Base-by-base conservation (phyloP, 129 eudicot species). In the Logfia minima region DNA sequence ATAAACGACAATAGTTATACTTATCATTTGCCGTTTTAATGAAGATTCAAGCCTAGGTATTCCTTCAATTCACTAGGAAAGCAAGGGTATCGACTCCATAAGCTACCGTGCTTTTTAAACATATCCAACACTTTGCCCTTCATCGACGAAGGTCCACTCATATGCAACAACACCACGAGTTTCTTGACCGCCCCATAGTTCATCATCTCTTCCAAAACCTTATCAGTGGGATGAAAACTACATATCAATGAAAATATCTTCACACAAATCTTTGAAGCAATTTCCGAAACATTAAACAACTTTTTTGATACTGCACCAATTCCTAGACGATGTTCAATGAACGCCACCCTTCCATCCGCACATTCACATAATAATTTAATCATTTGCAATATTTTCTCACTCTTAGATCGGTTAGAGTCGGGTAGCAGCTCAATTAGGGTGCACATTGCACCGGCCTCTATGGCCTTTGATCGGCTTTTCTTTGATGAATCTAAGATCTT, bases 391-490 rank as follows among this genome's bases (percentile, higher is more conserved):
- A 84, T 79, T 68, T 84, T 89, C 77, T 92, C 97, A 51, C 91
- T 80, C 52, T 74, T 92, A 43, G 97, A 86, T 29, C 85, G n/a
- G 60, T 65, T 89, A 35, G 96, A 85, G n/a, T 92, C 96, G 0
- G 96, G 91, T 8, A 92, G 81, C 26, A 92, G 79, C 91, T 92
- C 96, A 17, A 92, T 78, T 17, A 92, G 71, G 55, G 90, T 85
- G n/a, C 92, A 85, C n/a, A 92, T 53, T 28, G 88, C 96, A 10
- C 97, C 97, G 0, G 92, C 96, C 41, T 92, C 97, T n/a, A 92
- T 89, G 63, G 89, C 90, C 53, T 88, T 89, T 39, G 83, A 37
- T 28, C 91, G 55, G 59, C 86, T 84, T 82, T 84, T 92, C 83
- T 89, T 92, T 4, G 91, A 89, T 9, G 86, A 79, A 3, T 83